Conservation (phyloP, 2,329 filamentous ascomycete species). For the Ceratocystis papillata region DNA sequence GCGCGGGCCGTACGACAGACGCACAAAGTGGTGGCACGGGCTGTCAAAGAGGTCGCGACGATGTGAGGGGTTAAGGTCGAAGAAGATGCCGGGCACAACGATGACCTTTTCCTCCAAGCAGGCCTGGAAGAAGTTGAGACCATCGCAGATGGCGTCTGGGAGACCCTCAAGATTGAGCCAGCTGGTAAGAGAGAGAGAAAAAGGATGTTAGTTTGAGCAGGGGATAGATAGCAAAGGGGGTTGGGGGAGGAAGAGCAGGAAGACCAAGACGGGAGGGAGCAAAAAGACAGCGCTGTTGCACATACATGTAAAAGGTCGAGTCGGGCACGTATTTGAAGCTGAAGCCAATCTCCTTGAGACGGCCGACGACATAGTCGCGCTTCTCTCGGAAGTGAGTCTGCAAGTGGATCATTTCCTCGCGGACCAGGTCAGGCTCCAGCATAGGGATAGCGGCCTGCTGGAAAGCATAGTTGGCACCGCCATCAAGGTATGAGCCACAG, state of each 20-base stretch:
- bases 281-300: constrained; percentile 16
- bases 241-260: too few relatives aligned
- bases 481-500: constrained; percentile 88
- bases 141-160: constrained; percentile 76
- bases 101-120: constrained; percentile 91
- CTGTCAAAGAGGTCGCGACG: constrained; percentile 86
- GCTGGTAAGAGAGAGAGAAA: constrained; percentile 26
- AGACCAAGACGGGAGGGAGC: not conserved
- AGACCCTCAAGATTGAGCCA: constrained; percentile 55
- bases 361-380: constrained; percentile 76
- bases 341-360: constrained; percentile 79
- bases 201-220: not conserved
- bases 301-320: constrained; percentile 85
- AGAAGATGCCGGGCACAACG: constrained; percentile 95
- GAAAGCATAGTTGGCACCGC: constrained; percentile 88
- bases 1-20: constrained; percentile 72
- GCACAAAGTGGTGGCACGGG: constrained; percentile 85
- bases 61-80: constrained; percentile 85
- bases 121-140: constrained; percentile 92
- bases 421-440: constrained; percentile 76
- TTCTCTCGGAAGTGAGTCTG: constrained; percentile 84
- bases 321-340: constrained; percentile 72
- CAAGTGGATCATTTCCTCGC: constrained; percentile 76
- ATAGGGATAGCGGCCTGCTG: constrained; percentile 87
- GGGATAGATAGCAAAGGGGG: too few relatives aligned